phyloP scores from a whole-genome alignment of 2,329 filamentous ascomycete species.

The Ascochyta rabiei region DNA sequence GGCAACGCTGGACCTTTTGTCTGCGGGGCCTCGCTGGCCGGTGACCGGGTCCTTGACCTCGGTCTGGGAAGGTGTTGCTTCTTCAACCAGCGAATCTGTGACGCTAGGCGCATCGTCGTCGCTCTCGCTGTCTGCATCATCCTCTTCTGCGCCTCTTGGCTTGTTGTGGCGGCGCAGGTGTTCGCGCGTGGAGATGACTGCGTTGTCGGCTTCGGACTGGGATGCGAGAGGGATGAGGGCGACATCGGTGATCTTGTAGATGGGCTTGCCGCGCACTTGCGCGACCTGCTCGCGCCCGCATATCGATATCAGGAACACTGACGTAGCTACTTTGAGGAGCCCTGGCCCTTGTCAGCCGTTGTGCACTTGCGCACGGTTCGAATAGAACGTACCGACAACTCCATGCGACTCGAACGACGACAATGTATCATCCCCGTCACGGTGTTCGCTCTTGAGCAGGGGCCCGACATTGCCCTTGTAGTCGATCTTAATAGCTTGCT shows the following conservation, averaged over 20 bases:
- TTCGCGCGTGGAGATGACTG: conserved; percentile 68
- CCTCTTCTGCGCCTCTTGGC: conserved; percentile 26
- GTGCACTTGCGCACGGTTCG: neutral
- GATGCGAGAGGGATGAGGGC: conserved; percentile 87
- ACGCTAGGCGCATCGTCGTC: conserved; percentile 44
- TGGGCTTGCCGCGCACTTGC: conserved; percentile 77
- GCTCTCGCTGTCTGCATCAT: conserved; percentile 42
- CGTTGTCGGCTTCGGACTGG: conserved; percentile 72
- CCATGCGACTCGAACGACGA: conserved; percentile 55
- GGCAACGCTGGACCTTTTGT: conserved; percentile 65
- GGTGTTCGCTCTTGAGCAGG: conserved; percentile 49
- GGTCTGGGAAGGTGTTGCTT: conserved; percentile 39
- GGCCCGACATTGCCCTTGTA: conserved; percentile 67
- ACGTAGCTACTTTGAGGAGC: conserved; percentile 79
- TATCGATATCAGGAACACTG: conserved; percentile 86
- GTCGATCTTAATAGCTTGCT: conserved; percentile 69
- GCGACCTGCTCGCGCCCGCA: conserved; percentile 87
- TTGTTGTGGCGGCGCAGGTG: conserved; percentile 49
- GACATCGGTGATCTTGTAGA: conserved; percentile 89
- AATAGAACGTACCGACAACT: conserved; percentile 60
- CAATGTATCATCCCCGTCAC: conserved; percentile 47
- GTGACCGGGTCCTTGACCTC: conserved; percentile 42
- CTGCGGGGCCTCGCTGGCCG: conserved; percentile 28
- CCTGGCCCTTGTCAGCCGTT: conserved; percentile 61
- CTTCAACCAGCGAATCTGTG: conserved; percentile 47